Evolutionary conservation across 202 grass and related monocot genomes (phyloP).

Genomic region (Panicum virgatum): DNA sequence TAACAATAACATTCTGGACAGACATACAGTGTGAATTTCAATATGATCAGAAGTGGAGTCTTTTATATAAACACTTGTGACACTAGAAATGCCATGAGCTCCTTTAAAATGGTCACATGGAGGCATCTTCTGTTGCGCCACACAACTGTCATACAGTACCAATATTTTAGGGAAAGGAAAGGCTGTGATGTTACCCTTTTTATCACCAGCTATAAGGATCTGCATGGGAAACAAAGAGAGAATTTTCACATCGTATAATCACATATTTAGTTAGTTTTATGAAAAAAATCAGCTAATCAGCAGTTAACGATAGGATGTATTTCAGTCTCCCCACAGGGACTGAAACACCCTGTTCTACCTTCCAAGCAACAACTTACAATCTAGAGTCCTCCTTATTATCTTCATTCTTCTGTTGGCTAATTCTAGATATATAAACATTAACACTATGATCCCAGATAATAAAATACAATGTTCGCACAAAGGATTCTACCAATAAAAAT

Average conservation of each 20-base stretch:
- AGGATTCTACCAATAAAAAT: neutral
- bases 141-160: slow-evolving; percentile 23
- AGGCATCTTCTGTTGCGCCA: slow-evolving; percentile 49
- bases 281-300: neutral
- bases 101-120: slow-evolving; percentile 74
- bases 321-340: neutral
- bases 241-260: neutral
- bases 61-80: slow-evolving; percentile 73
- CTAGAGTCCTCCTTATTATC: too few relatives aligned
- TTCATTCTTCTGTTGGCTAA: slow-evolving; percentile 6
- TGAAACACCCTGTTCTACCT: slow-evolving; percentile 25
- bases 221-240: slow-evolving; percentile 46
- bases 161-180: slow-evolving; percentile 69
- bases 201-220: slow-evolving; percentile 89
- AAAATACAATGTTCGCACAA: neutral
- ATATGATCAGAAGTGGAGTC: slow-evolving; percentile 46
- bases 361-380: too few relatives aligned
- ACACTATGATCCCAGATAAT: neutral
- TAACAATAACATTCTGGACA: slow-evolving; percentile 17
- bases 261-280: neutral
- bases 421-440: slow-evolving; percentile 18
- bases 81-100: slow-evolving; percentile 93
- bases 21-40: slow-evolving; percentile 81
- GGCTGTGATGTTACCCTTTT: slow-evolving; percentile 76
- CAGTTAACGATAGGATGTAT: neutral